Conservation (phyloP, 2,329 filamentous ascomycete genomes). For the Passalora sequoiae region DNA sequence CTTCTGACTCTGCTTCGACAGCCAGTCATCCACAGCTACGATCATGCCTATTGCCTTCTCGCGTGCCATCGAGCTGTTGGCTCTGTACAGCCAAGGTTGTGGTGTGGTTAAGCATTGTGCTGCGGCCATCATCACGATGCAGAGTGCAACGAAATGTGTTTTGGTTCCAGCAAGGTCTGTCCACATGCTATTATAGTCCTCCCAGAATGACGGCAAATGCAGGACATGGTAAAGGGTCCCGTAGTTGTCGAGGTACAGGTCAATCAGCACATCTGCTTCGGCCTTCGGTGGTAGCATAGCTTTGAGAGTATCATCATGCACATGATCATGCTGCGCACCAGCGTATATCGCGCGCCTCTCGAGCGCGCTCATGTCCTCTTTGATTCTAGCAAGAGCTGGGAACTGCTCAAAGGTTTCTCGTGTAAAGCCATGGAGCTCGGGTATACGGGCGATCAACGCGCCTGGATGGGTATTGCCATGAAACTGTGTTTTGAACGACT, state of each 20-base stretch:
- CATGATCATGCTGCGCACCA: conserved; percentile 19
- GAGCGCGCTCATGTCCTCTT: conserved; percentile 25
- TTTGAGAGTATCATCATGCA: conserved; percentile 34
- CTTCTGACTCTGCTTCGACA: conserved; percentile 46
- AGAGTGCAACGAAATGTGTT: conserved; percentile 36
- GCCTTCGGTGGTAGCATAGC: conserved; percentile 35
- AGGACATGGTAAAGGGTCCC: conserved; percentile 51
- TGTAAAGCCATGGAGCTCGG: conserved; percentile 28
- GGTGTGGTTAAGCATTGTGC: conserved; percentile 33
- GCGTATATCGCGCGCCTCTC: conserved; percentile 23
- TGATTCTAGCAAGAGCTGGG: conserved; percentile 27
- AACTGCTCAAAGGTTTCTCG: conserved; percentile 34
- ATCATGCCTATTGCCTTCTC: conserved; percentile 38
- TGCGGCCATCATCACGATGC: conserved; percentile 39
- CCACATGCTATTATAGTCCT: conserved; percentile 49
- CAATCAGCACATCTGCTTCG: conserved; percentile 40
- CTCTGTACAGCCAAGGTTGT: conserved; percentile 35
- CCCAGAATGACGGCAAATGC: conserved; percentile 50
- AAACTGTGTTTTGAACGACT: conserved; percentile 43
- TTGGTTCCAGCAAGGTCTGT: conserved; percentile 25
- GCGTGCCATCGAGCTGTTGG: conserved; percentile 40
- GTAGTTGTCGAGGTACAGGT: conserved; percentile 48
- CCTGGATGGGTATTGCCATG: conserved; percentile 41
- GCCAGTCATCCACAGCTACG: conserved; percentile 40
- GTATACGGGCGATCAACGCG: conserved; percentile 27